Evolutionary conservation across 352 stramenopile species (phyloP), one percentile per base, ranked within the genome.

Genomic region (Saprolegnia diclina): DNA sequence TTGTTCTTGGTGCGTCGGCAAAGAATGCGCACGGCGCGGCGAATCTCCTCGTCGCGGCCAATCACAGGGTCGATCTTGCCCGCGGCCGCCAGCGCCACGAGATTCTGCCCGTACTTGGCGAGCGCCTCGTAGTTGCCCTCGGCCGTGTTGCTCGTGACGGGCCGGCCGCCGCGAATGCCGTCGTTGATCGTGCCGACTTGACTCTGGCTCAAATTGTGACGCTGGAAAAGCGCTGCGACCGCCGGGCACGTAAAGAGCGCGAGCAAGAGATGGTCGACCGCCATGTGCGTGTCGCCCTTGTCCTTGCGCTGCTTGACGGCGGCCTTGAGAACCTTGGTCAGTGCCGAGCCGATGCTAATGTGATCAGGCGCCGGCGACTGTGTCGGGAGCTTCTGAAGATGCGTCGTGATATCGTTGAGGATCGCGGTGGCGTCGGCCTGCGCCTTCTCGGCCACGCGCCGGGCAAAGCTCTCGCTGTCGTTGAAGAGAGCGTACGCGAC

Each of bases 1-100:
- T 99, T 99, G 75, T 99, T 99, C 88, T 99, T 99, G 29, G 94
- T 99, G 22, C 96, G 80, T 14, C 97, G 83, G 29, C 81, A 95
- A 7, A 99, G 77, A 66, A 99, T 97, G 74, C 98, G 94, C 72
- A 98, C 94, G 3, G 93, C 90, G 44, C 96, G 83, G 18, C 95
- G 87, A 75, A 99, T 98, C 71, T 98, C 83, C 57, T 97, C 90
- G 72, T 98, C 94, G 16, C 95, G 80, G 0, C 95, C 95, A 75
- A 98, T 98, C 9, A 98, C 82, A 2, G 90, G 92, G 77, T 98
- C 94, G 11, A 98, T 73, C 72, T 91, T 80, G 13, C 87, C 87
- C 16, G 81, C 64, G 52, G 79, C 75, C 19, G 87, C 87, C 50
- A 87, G 73, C 52, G 87, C 78, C 6, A 82, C 93, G 46, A 95